A percentile compares a stretch with the other conserved stretches of the same genome.
Evolutionary conservation across 345 rosid genomes (phyloP).

Genomic region (Eucalyptus erythrocorys): DNA sequence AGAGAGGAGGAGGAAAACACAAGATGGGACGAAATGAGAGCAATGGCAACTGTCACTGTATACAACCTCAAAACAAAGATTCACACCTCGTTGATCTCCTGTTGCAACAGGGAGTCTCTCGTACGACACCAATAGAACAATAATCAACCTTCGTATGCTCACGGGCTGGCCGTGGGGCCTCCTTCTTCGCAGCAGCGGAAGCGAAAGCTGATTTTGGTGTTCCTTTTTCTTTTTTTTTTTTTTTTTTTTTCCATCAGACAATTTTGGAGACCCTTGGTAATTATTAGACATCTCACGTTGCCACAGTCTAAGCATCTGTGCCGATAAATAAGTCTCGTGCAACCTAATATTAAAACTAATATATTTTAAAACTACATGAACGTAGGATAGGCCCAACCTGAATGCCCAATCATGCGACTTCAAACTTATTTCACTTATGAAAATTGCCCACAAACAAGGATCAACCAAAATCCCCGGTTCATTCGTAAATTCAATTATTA

Average conservation of each 20-base stretch:
- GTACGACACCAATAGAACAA: neutral
- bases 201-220: neutral
- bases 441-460: neutral
- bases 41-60: neutral
- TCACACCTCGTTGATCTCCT: neutral
- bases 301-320: neutral
- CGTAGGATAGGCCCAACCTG: neutral
- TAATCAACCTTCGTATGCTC: neutral
- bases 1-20: neutral
- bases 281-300: neutral
- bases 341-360: neutral
- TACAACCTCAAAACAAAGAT: neutral
- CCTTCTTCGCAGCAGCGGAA: neutral
- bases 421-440: rapidly evolving
- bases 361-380: neutral
- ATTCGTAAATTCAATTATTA: neutral
- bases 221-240: rapidly evolving
- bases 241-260: neutral
- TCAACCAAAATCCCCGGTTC: neutral
- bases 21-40: neutral
- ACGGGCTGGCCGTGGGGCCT: neutral
- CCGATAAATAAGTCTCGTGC: neutral
- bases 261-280: neutral
- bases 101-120: neutral
- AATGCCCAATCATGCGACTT: neutral